A percentile compares a stretch with the other conserved stretches of the same genome.
Evolutionary conservation across 108 stramenopile genomes (phyloP).

Genomic region (Cyclostephanos tholiformis): DNA sequence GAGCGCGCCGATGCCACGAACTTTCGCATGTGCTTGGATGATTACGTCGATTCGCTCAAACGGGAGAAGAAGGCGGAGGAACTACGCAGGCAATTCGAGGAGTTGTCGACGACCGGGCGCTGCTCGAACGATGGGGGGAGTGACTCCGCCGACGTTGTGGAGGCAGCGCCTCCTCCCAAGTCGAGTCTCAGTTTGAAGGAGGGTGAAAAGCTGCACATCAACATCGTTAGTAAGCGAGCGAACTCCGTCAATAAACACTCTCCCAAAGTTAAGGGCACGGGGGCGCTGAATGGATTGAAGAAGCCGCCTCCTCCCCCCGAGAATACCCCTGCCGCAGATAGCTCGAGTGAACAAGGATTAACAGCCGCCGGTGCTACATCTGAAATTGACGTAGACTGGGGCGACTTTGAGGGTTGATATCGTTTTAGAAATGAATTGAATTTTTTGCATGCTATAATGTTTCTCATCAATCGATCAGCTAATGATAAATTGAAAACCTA

Average conservation of each 20-base stretch:
- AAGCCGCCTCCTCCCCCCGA: slow-evolving; percentile 34
- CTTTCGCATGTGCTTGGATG: slow-evolving; percentile 73
- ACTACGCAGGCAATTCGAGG: slow-evolving; percentile 43
- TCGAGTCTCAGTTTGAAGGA: slow-evolving; percentile 62
- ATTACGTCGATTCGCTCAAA: slow-evolving; percentile 56
- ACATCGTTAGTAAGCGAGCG: slow-evolving; percentile 32
- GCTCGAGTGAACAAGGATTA: neutral
- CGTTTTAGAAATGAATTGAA: neutral
- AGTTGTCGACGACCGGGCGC: slow-evolving; percentile 4
- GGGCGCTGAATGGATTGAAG: slow-evolving; percentile 22
- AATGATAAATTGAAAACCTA: too few relatives aligned
- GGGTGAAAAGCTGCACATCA: slow-evolving; percentile 81
- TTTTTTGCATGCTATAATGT: too few relatives aligned
- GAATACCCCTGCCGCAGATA: neutral
- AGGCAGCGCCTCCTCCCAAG: slow-evolving; percentile 8
- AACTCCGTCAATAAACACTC: neutral
- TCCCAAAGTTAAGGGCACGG: slow-evolving; percentile 19
- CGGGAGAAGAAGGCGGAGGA: slow-evolving; percentile 52
- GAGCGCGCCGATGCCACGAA: slow-evolving; percentile 82
- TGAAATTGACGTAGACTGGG: slow-evolving; percentile 36
- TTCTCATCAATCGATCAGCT: too few relatives aligned
- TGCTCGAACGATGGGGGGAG: slow-evolving; percentile 3
- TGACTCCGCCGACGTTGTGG: slow-evolving; percentile 4
- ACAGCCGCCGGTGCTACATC: neutral
- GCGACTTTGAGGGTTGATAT: slow-evolving; percentile 48